These are phyloP conservation scores for Fistulinella prunicolor DNA, from an alignment of 768 basidiomycete species.

Conservation along the genomic window DNA sequence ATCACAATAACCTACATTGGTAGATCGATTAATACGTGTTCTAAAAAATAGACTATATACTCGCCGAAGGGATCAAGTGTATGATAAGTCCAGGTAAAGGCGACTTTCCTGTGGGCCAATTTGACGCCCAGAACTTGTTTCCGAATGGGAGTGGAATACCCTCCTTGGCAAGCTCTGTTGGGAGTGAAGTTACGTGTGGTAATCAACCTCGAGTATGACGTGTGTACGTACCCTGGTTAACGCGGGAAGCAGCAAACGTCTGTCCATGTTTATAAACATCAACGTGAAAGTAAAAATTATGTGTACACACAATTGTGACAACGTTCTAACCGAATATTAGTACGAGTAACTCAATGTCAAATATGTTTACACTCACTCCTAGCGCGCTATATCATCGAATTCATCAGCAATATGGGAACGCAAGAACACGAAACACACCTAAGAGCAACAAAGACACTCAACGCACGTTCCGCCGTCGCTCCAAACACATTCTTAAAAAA, in stretches of 20 bases:
- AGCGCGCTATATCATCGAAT: conserved; percentile 31
- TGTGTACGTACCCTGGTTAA: conserved; percentile 46
- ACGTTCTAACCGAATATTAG: conserved; percentile 26
- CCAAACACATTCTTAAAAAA: conserved; percentile 64
- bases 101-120: conserved; percentile 57
- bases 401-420: neutral
- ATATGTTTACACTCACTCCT: conserved; percentile 23
- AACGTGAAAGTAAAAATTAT: neutral
- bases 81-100: conserved; percentile 56
- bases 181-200: neutral
- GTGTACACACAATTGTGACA: conserved; percentile 28
- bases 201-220: neutral
- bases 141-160: conserved; percentile 60
- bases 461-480: conserved; percentile 45
- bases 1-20: conserved; percentile 46
- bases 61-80: conserved; percentile 51
- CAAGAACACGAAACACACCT: conserved; percentile 35
- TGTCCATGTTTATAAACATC: conserved; percentile 15
- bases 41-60: conserved; percentile 4
- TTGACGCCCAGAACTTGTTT: conserved; percentile 58
- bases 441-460: conserved; percentile 57
- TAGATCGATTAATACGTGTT: neutral
- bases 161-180: conserved; percentile 56
- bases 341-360: neutral
- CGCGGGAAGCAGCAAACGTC: conserved; percentile 50